Conservation (phyloP, 2,329 filamentous ascomycete genomes). For the Penicillium sp. region DNA sequence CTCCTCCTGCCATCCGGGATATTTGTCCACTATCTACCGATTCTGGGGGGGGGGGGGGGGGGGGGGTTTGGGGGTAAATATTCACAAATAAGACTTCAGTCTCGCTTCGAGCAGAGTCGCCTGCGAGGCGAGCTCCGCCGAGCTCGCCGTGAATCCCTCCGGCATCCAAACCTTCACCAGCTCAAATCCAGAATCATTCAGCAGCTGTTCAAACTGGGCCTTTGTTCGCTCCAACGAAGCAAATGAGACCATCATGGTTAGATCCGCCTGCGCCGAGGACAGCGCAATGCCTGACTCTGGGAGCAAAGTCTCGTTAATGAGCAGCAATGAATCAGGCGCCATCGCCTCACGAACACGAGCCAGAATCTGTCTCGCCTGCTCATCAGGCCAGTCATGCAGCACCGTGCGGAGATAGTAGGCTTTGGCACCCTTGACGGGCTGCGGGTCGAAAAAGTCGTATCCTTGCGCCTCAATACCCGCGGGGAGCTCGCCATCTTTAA, state of each 20-base stretch:
- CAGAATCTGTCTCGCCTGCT: conserved; percentile 1
- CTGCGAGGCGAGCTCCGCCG: neutral
- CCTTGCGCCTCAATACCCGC: neutral
- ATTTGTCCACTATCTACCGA: too few relatives aligned
- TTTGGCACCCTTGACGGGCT: neutral
- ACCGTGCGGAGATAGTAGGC: conserved; percentile 6
- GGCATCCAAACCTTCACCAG: conserved; percentile 4
- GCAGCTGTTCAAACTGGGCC: conserved; percentile 6
- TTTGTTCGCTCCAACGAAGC: conserved; percentile 9
- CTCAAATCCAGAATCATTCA: conserved; percentile 7
- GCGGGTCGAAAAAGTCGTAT: neutral
- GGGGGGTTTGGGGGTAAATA: too few relatives aligned
- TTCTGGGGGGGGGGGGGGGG: too few relatives aligned
- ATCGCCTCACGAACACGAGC: conserved; percentile 3
- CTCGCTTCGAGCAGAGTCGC: neutral
- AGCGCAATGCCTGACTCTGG: neutral
- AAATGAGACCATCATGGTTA: conserved; percentile 2
- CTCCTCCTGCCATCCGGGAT: too few relatives aligned
- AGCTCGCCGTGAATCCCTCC: neutral
- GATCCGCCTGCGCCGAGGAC: neutral
- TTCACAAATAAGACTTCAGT: neutral
- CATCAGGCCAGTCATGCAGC: conserved; percentile 6
- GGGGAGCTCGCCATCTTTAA: neutral
- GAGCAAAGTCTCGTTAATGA: conserved; percentile 4
- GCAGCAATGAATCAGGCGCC: conserved; percentile 5